Evolutionary conservation across 2,329 filamentous ascomycete genomes (phyloP), one percentile per base, ranked within the genome.

Genomic region (Taxawa tesnikishii): DNA sequence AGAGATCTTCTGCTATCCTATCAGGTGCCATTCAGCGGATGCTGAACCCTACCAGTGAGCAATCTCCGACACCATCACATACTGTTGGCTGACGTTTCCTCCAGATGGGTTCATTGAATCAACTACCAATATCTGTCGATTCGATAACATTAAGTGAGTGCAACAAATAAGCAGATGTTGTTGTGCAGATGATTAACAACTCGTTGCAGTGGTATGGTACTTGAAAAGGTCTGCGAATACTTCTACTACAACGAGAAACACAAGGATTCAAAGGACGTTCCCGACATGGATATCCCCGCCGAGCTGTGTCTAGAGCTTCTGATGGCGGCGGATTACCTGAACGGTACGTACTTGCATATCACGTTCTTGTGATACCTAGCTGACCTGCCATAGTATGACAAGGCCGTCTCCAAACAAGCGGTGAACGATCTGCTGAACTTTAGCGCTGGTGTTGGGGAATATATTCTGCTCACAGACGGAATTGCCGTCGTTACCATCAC

Each of bases 221-320:
- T 88, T 3, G 81, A 87, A 53, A 84, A 83, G 51, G 75, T 87
- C 18, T 80, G 77, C 54, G 79, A 87, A 57, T 88, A 87, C 58
- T 77, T 85, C 40, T 81, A 84, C 51, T 87, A 85, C 62, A 81
- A 80, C 63, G 77, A 84, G 56, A 78, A 76, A 47, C 69, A 83
- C 56, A 68, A 69, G 31, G 70, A 83, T 43, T 65, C 65, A 43
- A 75, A 78, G 44, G 75, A 84, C 45, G 79, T 85, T 13, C 75
- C 78, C 4, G 82, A 88, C 48, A 79, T 85, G 75, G 79, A 85
- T 11, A 78, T 87, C 37, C 80, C 80, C 9, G 73, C 80, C 17
- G 80, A 87, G 58, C 62, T 87, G 30, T 85, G 80, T 45, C 64
- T 88, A 26, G 81, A 87, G 59, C 55, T 88, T 38, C 59, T 88